Percentiles rank a stretch among this genome's conserved stretches.
Conservation (phyloP, 495 filamentous ascomycete species). For the Durotheca rogersii region DNA sequence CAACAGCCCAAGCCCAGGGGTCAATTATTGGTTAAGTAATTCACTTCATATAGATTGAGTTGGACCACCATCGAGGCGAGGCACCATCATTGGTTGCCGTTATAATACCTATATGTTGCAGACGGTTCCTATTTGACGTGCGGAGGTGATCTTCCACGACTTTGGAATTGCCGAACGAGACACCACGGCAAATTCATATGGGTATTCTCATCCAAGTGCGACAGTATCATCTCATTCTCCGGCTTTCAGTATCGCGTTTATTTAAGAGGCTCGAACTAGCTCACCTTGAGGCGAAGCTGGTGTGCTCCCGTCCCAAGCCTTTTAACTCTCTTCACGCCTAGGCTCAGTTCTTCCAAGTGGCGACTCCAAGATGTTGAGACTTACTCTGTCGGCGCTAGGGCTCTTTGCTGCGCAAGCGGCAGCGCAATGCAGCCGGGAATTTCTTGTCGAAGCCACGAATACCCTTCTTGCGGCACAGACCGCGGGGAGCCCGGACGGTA, state of each 20-base stretch:
- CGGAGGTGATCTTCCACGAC: constrained; percentile 33
- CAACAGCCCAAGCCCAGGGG: background rate
- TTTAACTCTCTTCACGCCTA: background rate
- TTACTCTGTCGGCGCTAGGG: constrained; percentile 22
- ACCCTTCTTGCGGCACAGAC: constrained; percentile 48
- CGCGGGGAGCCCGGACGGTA: constrained; percentile 35
- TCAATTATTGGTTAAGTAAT: constrained; percentile 8
- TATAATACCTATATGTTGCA: too few species aligned
- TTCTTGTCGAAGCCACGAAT: constrained; percentile 43
- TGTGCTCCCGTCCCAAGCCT: background rate
- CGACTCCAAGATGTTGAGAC: constrained; percentile 28
- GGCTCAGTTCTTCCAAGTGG: constrained; percentile 1
- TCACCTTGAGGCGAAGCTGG: constrained; percentile 15
- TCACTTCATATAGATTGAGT: background rate
- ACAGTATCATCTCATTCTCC: constrained; percentile 29
- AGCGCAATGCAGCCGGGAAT: constrained; percentile 42
- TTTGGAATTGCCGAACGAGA: constrained; percentile 35
- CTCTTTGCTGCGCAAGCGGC: constrained; percentile 21
- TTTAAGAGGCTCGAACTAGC: constrained; percentile 17
- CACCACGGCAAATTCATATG: constrained; percentile 36
- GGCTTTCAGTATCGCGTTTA: constrained; percentile 22
- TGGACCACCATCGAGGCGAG: too few species aligned
- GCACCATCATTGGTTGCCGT: constrained; percentile 5
- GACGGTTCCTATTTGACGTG: constrained; percentile 18
- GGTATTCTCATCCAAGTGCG: constrained; percentile 34